These are phyloP conservation scores for Pseudocercospora ulei DNA, from an alignment of 2,329 filamentous ascomycete genomes.

Conservation along the genomic window DNA sequence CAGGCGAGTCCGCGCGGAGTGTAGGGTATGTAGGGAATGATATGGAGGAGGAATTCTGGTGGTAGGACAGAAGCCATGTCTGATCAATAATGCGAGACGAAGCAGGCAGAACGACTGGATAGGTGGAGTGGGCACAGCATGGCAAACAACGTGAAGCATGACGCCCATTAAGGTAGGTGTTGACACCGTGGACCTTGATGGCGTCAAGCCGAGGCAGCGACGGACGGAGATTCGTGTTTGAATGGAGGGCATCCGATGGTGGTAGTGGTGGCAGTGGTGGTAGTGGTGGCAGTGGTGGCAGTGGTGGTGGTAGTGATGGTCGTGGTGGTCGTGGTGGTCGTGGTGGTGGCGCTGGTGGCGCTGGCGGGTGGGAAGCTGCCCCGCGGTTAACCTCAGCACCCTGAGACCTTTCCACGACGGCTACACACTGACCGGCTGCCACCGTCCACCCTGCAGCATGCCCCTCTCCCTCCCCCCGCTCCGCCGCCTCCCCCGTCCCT, in stretches of 20 bases:
- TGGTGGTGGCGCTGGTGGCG: no score
- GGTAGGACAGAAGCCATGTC: conserved; percentile 9
- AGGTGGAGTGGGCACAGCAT: neutral
- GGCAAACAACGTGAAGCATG: neutral
- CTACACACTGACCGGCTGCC: conserved; percentile 9
- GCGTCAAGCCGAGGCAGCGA: no score
- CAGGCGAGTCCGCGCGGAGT: conserved; percentile 20
- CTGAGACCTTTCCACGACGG: neutral
- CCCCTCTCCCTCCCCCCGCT: no score
- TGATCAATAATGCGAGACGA: neutral
- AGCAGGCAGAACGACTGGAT: neutral
- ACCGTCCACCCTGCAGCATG: no score
- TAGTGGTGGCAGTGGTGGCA: neutral
- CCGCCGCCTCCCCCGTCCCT: no score
- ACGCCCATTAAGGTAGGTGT: conserved; percentile 7
- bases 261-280: neutral
- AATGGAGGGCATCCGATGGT: neutral
- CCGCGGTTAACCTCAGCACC: conserved; percentile 11
- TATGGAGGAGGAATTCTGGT: conserved; percentile 30
- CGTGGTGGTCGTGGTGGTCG: no score
- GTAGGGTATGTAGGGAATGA: conserved; percentile 30
- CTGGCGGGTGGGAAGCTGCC: conserved; percentile 18
- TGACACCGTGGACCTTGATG: conserved; percentile 6
- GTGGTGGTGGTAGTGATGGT: no score
- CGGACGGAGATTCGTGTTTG: no score